Conservation (phyloP, 2,329 filamentous ascomycete genomes). For the Bisporella sp. region DNA sequence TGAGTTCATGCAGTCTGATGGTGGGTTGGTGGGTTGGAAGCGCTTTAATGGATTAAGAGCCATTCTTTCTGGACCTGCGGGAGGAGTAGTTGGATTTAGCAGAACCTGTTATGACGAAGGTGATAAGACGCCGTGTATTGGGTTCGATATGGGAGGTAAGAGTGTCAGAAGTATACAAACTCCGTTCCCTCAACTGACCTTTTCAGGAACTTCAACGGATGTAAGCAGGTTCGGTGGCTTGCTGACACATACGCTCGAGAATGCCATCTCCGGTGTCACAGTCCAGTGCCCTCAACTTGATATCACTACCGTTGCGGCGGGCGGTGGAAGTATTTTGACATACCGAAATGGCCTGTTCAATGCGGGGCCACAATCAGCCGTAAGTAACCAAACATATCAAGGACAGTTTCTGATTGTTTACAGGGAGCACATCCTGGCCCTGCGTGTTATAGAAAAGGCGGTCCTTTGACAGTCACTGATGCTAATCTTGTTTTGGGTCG, state of each 20-base stretch:
- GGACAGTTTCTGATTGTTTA: too few relatives aligned
- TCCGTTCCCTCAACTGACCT: background rate
- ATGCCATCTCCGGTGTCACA: conserved; percentile 69
- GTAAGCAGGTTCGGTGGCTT: conserved; percentile 59
- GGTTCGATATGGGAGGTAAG: conserved; percentile 54
- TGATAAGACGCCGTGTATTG: conserved; percentile 59
- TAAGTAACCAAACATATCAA: too few relatives aligned
- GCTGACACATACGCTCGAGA: conserved; percentile 69
- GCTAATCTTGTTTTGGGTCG: conserved; percentile 84
- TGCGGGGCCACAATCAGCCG: conserved; percentile 52
- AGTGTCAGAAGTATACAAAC: background rate
- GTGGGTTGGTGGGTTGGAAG: conserved; percentile 38
- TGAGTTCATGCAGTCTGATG: conserved; percentile 58
- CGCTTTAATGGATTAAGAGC: conserved; percentile 56
- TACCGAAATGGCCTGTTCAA: conserved; percentile 66
- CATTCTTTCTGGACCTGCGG: conserved; percentile 60
- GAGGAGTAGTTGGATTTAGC: conserved; percentile 60
- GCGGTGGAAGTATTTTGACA: conserved; percentile 46
- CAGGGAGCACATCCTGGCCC: conserved; percentile 73
- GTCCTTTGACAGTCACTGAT: conserved; percentile 84
- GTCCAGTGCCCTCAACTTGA: conserved; percentile 76
- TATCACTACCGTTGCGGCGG: conserved; percentile 57
- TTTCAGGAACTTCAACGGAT: conserved; percentile 54
- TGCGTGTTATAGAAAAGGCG: conserved; percentile 83
- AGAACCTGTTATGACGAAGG: conserved; percentile 58